Conservation (phyloP, 495 filamentous ascomycete genomes). For the Penicillium odoratum region DNA sequence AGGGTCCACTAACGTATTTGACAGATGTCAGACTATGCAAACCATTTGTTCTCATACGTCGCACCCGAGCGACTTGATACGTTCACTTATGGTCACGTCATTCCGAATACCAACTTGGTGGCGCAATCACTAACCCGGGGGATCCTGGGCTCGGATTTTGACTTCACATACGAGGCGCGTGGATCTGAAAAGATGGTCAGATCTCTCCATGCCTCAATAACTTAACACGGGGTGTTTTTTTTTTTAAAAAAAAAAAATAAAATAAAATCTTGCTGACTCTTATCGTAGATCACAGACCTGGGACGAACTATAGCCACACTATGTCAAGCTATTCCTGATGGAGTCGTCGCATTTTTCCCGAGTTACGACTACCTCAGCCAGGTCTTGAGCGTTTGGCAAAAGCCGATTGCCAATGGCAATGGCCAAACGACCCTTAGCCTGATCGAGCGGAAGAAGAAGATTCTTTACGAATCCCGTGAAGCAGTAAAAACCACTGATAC, state of each 20-base stretch:
- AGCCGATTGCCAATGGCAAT: conserved; percentile 28
- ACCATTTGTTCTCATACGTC: conserved; percentile 81
- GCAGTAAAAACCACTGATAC: conserved; percentile 54
- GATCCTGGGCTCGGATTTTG: conserved; percentile 61
- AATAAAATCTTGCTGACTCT: not conserved
- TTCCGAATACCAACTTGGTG: conserved; percentile 76
- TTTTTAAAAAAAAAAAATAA: too few relatives aligned
- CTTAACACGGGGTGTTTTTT: not conserved
- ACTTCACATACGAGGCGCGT: conserved; percentile 84
- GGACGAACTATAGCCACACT: conserved; percentile 71
- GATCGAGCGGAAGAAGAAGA: conserved; percentile 59
- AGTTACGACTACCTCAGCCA: conserved; percentile 86
- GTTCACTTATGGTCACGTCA: conserved; percentile 92
- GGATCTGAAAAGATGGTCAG: conserved; percentile 55
- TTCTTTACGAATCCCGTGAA: conserved; percentile 67
- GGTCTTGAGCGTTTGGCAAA: conserved; percentile 68
- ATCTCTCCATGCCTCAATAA: conserved; percentile 5
- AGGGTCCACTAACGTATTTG: conserved; percentile 3
- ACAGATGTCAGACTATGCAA: conserved; percentile 80
- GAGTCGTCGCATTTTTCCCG: conserved; percentile 95
- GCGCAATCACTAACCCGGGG: conserved; percentile 64
- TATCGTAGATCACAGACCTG: conserved; percentile 67
- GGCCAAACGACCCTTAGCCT: conserved; percentile 31
- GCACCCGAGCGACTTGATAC: conserved; percentile 64
- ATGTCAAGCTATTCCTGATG: conserved; percentile 75